Evolutionary conservation across 768 basidiomycete genomes (phyloP), one percentile per base, ranked within the genome.

Genomic region (Boletellus ananiceps): DNA sequence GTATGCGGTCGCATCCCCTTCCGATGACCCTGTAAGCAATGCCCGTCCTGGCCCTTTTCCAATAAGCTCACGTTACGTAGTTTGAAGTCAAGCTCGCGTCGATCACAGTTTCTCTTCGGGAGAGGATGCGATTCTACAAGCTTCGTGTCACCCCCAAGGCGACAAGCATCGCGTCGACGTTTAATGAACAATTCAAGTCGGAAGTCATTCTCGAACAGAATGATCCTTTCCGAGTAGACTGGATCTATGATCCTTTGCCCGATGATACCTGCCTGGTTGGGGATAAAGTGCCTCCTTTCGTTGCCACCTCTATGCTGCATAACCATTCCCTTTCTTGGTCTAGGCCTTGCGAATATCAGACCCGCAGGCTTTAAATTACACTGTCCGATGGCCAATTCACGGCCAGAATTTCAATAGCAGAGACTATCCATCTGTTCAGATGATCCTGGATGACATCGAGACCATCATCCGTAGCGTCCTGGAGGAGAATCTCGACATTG

Each of bases 61-160:
- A 12, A 27, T 27, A 11, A 12, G 36, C 45, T 60, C 38, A 59
- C 43, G 21, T 8, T 31, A 29, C 44, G 12, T 45, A 90, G 88
- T 87, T 92, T 50, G 83, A 88, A 51, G 75, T 78, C 19, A 92
- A 92, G 61, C 76, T 95, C 23, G 75, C 82, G 3, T 80, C 81
- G 4, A 83, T 90, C 16, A 78, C 78, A 1, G 68, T 80, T 35
- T 88, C 88, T 3, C 74, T 92, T 36, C 81, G 87, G 21, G 88
- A 90, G 46, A 74, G 88, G 45, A 90, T 91, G 88, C 77, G 83
- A 27, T 91, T 91, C 64, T 91, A 91, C 68, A 90, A 90, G 65
- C 73, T 90, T 48, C 79, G 78, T 45, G 85, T 83, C 47, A 91
- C 82, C 19, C 84, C 74, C 18, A 86, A 82, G 64, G 86, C 81